Conservation (phyloP, 2,329 filamentous ascomycete species). For the Talaromyces sp. region DNA sequence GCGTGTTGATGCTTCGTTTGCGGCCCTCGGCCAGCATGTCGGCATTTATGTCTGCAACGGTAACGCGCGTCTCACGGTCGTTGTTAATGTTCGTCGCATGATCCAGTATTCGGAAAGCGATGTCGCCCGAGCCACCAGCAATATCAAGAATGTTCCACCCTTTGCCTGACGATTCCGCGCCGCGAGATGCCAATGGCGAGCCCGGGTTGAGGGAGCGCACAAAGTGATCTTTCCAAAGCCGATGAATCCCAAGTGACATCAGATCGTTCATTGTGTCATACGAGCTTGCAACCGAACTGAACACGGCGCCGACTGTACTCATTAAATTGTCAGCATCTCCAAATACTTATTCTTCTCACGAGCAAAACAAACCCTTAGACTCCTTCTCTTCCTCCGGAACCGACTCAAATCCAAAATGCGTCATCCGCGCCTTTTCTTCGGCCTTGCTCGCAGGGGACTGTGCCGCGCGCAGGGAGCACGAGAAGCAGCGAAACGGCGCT, state of each 20-base stretch:
- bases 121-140: conserved; percentile 93
- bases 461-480: conserved; percentile 38
- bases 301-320: conserved; percentile 69
- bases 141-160: conserved; percentile 84
- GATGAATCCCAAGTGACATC: conserved; percentile 96
- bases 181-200: conserved; percentile 37
- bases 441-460: conserved; percentile 27
- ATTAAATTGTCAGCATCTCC: background rate
- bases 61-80: conserved; percentile 76
- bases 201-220: conserved; percentile 87
- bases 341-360: background rate
- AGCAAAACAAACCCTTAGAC: conserved; percentile 46
- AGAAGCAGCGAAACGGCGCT: conserved; percentile 45
- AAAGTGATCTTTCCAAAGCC: conserved; percentile 96
- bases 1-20: conserved; percentile 63
- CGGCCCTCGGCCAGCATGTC: conserved; percentile 87
- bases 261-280: conserved; percentile 99
- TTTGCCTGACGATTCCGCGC: conserved; percentile 23
- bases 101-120: conserved; percentile 92
- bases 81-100: conserved; percentile 75
- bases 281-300: conserved; percentile 86
- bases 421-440: conserved; percentile 52
- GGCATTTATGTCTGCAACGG: conserved; percentile 91
- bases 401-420: conserved; percentile 88
- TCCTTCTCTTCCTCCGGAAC: conserved; percentile 76